These are phyloP conservation scores for Syzygium jambos DNA, from an alignment of 345 rosid species.

Conservation along the genomic window DNA sequence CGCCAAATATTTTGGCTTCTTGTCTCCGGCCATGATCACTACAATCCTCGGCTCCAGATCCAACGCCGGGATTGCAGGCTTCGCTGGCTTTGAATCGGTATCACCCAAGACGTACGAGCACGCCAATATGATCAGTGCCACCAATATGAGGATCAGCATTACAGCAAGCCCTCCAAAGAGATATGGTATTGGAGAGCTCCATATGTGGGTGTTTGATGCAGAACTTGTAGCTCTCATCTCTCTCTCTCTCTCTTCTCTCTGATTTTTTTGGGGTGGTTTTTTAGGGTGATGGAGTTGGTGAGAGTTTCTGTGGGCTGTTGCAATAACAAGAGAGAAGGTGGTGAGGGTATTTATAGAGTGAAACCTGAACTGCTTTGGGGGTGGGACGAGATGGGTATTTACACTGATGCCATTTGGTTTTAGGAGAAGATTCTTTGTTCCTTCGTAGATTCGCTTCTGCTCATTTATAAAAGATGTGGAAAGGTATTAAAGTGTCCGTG, in stretches of 20 bases:
- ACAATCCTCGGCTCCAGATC: slow-evolving; percentile 14
- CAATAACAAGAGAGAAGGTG: not conserved
- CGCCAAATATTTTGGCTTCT: slow-evolving; percentile 22
- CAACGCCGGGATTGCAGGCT: not conserved
- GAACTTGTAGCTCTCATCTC: not conserved
- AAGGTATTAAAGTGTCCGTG: not conserved
- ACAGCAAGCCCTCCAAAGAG: slow-evolving; percentile 21
- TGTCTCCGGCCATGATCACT: slow-evolving; percentile 45
- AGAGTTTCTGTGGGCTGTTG: not conserved
- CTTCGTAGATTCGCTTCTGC: not conserved
- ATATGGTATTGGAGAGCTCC: slow-evolving; percentile 20
- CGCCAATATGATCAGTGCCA: slow-evolving; percentile 18
- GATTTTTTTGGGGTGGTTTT: not conserved
- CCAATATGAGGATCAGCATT: slow-evolving; percentile 9
- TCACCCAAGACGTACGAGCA: slow-evolving; percentile 1
- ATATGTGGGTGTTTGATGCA: not conserved
- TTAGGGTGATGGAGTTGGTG: not conserved
- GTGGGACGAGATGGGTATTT: not conserved
- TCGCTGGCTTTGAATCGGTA: not conserved
- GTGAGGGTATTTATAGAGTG: not conserved
- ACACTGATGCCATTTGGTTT: not conserved
- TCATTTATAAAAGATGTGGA: not conserved
- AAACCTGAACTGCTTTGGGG: not conserved
- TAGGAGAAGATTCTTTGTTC: not conserved
- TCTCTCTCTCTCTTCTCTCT: not conserved